Evolutionary conservation across 148 eudicot genomes (phyloP).

Genomic region (Suaeda aralocaspica): DNA sequence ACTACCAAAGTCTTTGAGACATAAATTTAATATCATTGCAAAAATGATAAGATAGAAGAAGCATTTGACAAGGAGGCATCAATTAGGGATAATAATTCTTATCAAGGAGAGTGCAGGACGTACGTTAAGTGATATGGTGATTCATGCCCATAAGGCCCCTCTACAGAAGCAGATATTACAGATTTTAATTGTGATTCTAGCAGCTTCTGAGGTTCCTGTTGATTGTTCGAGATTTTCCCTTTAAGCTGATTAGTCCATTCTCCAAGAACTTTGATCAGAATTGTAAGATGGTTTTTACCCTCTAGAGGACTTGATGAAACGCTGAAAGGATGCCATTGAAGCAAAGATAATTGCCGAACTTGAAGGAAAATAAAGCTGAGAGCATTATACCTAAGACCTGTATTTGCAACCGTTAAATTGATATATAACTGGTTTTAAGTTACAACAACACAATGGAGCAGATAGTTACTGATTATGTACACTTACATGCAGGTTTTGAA

Average conservation of each 20-base stretch:
- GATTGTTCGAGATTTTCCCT: slow-evolving; percentile 34
- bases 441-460: not conserved
- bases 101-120: slow-evolving; percentile 15
- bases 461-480: not conserved
- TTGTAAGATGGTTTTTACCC: slow-evolving; percentile 57
- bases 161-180: slow-evolving; percentile 60
- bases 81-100: not conserved
- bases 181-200: slow-evolving; percentile 29
- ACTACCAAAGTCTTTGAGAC: too few species aligned
- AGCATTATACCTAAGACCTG: slow-evolving; percentile 73
- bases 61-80: not conserved
- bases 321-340: slow-evolving; percentile 90
- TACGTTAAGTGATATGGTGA: slow-evolving; percentile 71
- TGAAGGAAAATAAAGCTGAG: slow-evolving; percentile 78
- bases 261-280: slow-evolving; percentile 70
- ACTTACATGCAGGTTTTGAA: slow-evolving; percentile 69
- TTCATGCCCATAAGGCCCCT: slow-evolving; percentile 90
- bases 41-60: too few species aligned
- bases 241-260: slow-evolving; percentile 57
- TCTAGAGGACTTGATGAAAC: slow-evolving; percentile 82
- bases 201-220: slow-evolving; percentile 28
- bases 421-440: not conserved
- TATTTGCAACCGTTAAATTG: slow-evolving; percentile 19
- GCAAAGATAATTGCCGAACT: slow-evolving; percentile 71
- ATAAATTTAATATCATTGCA: too few species aligned